These are phyloP conservation scores for Aureobasidium sp. DNA, from an alignment of 2,329 filamentous ascomycete genomes.

Conservation along the genomic window DNA sequence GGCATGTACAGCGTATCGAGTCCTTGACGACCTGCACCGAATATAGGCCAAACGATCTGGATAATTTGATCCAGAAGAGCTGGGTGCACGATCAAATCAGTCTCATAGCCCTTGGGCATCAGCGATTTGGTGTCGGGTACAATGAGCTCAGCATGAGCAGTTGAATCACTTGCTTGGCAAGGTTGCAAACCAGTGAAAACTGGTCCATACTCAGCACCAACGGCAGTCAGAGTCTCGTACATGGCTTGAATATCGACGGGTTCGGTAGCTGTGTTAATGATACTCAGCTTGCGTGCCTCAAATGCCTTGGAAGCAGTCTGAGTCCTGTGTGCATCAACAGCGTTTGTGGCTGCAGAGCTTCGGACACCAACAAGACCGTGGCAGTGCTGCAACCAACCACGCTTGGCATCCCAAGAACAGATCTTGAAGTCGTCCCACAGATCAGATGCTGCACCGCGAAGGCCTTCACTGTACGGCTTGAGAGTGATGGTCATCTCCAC, in stretches of 20 bases:
- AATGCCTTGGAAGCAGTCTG: background rate
- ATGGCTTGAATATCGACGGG: background rate
- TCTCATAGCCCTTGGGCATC: conserved; percentile 4
- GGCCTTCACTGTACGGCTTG: background rate
- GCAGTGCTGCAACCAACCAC: conserved; percentile 6
- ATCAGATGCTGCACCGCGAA: background rate
- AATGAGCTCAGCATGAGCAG: conserved; percentile 1
- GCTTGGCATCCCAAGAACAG: conserved; percentile 1
- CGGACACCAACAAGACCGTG: conserved; percentile 3
- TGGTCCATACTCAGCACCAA: background rate
- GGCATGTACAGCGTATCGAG: conserved; percentile 3
- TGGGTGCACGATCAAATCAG: background rate
- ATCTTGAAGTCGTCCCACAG: conserved; percentile 6
- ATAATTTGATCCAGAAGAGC: conserved; percentile 2
- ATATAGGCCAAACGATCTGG: conserved; percentile 5
- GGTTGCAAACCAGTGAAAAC: background rate
- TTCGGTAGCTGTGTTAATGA: background rate
- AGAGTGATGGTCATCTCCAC: conserved; percentile 3
- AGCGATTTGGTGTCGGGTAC: background rate
- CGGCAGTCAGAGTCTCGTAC: conserved; percentile 1
- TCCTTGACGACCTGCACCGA: background rate
- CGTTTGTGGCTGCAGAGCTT: background rate
- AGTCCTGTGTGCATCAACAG: background rate
- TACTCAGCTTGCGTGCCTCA: background rate
- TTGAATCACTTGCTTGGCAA: background rate